phyloP scores from a whole-genome alignment of 2,329 filamentous ascomycete species.

The Exophiala alcalophila region DNA sequence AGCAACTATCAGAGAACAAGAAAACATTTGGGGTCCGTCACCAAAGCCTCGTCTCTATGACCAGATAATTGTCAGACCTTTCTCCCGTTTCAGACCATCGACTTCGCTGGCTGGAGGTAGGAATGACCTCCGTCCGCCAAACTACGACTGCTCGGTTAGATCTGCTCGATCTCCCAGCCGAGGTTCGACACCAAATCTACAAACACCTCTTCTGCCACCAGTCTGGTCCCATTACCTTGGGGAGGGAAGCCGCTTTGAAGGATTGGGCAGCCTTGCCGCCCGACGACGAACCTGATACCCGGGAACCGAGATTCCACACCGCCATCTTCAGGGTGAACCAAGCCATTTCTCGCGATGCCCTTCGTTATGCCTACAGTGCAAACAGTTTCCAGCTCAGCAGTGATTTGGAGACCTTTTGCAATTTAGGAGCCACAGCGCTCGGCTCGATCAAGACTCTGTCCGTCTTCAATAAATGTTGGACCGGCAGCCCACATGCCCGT shows the following conservation, averaged over 20 bases:
- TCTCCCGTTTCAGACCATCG: too few species aligned
- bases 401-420: constrained; percentile 15
- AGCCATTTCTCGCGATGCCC: constrained; percentile 21
- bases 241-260: constrained; percentile 3
- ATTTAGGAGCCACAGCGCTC: constrained; percentile 11
- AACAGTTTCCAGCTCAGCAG: constrained; percentile 20
- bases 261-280: constrained; percentile 1
- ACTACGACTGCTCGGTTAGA: not conserved
- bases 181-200: constrained; percentile 24
- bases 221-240: constrained; percentile 13
- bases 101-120: not conserved
- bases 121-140: constrained; percentile 1
- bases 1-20: too few species aligned
- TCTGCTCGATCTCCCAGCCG: constrained; percentile 17
- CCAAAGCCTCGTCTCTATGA: too few species aligned
- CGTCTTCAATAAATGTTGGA: constrained; percentile 15
- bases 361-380: constrained; percentile 20
- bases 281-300: not conserved
- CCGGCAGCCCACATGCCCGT: constrained; percentile 2
- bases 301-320: constrained; percentile 19
- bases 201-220: constrained; percentile 19
- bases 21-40: too few species aligned
- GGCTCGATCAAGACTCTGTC: constrained; percentile 18
- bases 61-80: too few species aligned
- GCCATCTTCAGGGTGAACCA: constrained; percentile 23